These are phyloP conservation scores for Boletellus sp. DNA, from an alignment of 1,284 basidiomycete genomes.

Conservation along the genomic window DNA sequence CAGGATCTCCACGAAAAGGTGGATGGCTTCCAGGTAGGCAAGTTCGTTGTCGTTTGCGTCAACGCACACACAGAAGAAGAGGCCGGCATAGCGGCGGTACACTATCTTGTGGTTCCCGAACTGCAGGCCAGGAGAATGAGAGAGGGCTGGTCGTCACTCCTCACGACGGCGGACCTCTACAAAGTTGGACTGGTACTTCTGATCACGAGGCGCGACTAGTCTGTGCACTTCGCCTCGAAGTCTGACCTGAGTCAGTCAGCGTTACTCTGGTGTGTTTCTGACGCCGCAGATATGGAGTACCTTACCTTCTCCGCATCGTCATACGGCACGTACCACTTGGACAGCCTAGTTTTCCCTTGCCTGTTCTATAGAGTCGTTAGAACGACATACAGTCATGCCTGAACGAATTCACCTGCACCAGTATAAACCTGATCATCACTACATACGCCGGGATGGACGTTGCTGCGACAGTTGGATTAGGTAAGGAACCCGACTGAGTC, in stretches of 20 bases:
- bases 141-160: background rate
- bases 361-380: constrained; percentile 63
- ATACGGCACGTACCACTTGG: constrained; percentile 96
- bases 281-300: background rate
- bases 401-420: constrained; percentile 20
- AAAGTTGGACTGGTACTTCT: constrained; percentile 99
- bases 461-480: too few species aligned
- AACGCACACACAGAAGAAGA: constrained; percentile 97
- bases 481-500: too few species aligned
- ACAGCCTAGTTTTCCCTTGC: constrained; percentile 94
- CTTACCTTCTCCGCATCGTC: constrained; percentile 93
- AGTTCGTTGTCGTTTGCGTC: constrained; percentile 98
- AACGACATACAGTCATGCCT: background rate
- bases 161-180: constrained; percentile 74
- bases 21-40: constrained; percentile 95
- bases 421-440: constrained; percentile 29
- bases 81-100: constrained; percentile 92
- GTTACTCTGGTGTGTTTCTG: constrained; percentile 3
- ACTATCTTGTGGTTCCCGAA: constrained; percentile 95
- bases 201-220: constrained; percentile 91
- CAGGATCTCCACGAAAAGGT: constrained; percentile 97
- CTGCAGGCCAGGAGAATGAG: constrained; percentile 40
- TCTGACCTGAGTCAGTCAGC: constrained; percentile 56
- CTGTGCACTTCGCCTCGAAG: constrained; percentile 94
- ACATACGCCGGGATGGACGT: constrained; percentile 10